These are phyloP conservation scores for Haplosporangium gracile DNA, from an alignment of 192 early-diverging fungal genomes.

Conservation along the genomic window DNA sequence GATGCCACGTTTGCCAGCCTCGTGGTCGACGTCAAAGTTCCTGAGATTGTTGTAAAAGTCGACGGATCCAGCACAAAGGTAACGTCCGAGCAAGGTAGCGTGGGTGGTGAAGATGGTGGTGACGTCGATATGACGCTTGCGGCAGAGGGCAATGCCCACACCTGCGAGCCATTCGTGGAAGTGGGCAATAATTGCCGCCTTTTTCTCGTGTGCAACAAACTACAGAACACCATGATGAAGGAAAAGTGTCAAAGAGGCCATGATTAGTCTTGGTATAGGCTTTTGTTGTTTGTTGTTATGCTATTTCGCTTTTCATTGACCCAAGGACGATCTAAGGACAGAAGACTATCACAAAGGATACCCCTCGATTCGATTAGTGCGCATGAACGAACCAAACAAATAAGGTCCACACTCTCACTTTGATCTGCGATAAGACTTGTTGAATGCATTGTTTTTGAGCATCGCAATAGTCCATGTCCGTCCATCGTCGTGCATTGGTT, in stretches of 20 bases:
- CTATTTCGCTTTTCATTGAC: neutral
- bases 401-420: neutral
- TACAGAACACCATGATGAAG: constrained; percentile 2
- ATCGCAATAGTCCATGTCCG: too few relatives aligned
- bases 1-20: constrained; percentile 96
- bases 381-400: constrained; percentile 8
- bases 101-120: constrained; percentile 98
- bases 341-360: neutral
- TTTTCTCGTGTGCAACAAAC: constrained; percentile 56
- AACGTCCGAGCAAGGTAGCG: constrained; percentile 94
- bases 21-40: constrained; percentile 94
- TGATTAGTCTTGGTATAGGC: neutral
- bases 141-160: constrained; percentile 88
- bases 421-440: neutral
- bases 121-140: constrained; percentile 87
- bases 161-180: constrained; percentile 99
- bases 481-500: too few relatives aligned
- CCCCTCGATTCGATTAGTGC: neutral
- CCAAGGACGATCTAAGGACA: neutral
- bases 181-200: constrained; percentile 88
- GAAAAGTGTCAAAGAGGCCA: neutral
- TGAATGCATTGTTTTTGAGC: too few relatives aligned
- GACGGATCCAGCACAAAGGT: constrained; percentile 94
- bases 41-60: constrained; percentile 98
- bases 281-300: neutral